Conservation (phyloP, 2,329 filamentous ascomycete species). For the Fusarium sambucinum region DNA sequence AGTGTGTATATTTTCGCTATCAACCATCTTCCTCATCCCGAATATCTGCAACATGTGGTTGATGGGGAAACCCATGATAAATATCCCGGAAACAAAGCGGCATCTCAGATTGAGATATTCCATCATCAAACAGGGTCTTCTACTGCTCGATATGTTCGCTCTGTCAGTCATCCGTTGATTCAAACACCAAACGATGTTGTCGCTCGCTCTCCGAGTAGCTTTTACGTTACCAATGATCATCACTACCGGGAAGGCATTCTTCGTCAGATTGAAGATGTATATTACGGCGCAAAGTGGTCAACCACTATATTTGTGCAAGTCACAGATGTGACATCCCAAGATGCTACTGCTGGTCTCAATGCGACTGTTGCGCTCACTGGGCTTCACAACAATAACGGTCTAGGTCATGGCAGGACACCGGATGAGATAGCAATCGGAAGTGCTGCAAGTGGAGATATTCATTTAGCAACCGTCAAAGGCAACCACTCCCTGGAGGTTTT, state of each 20-base stretch:
- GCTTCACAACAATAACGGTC: slow-evolving; percentile 68
- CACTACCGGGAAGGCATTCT: slow-evolving; percentile 61
- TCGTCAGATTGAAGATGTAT: slow-evolving; percentile 62
- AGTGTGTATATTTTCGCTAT: slow-evolving; percentile 71
- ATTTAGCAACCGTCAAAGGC: slow-evolving; percentile 53
- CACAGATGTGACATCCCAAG: slow-evolving; percentile 53
- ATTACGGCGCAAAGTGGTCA: slow-evolving; percentile 60
- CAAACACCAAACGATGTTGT: slow-evolving; percentile 70
- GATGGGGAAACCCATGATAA: slow-evolving; percentile 28
- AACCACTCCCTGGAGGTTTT: slow-evolving; percentile 48
- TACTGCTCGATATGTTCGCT: slow-evolving; percentile 61
- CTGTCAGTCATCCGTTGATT: slow-evolving; percentile 65
- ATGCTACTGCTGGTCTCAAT: slow-evolving; percentile 43
- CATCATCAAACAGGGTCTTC: slow-evolving; percentile 61
- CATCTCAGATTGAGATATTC: slow-evolving; percentile 70
- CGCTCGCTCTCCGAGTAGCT: slow-evolving; percentile 58
- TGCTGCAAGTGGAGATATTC: slow-evolving; percentile 60
- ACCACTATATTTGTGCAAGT: slow-evolving; percentile 56
- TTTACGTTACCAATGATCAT: slow-evolving; percentile 73
- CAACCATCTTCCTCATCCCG: slow-evolving; percentile 68
- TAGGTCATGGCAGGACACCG: slow-evolving; percentile 60
- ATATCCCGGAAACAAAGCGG: slow-evolving; percentile 52
- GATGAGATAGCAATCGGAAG: slow-evolving; percentile 60
- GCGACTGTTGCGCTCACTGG: slow-evolving; percentile 58
- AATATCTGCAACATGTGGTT: slow-evolving; percentile 44